Evolutionary conservation across 345 rosid species (phyloP).

Genomic region (Eucalyptus microcorys): DNA sequence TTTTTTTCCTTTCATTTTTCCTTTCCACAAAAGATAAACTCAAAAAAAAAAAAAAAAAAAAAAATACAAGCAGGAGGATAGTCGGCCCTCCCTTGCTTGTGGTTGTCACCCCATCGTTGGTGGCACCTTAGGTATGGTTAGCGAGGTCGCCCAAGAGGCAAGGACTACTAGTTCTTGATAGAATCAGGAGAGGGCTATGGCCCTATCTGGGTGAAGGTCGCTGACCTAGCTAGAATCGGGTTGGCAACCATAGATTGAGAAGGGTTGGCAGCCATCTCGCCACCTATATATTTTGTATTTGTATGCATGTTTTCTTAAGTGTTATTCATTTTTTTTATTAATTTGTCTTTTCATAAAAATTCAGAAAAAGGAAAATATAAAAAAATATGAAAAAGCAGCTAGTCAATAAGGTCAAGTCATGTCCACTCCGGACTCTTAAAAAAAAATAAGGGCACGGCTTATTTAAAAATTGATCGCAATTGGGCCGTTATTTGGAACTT

Average conservation of each 20-base stretch:
- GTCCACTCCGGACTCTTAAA: too few species aligned
- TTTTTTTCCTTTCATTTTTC: rapidly evolving
- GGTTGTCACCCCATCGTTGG: rapidly evolving
- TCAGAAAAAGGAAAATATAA: too few species aligned
- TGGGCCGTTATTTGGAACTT: rapidly evolving
- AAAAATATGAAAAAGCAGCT: too few species aligned
- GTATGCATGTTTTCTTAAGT: too few species aligned
- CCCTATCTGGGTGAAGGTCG: rapidly evolving
- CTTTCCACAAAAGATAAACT: too few species aligned
- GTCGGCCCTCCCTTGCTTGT: rapidly evolving
- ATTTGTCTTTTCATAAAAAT: too few species aligned
- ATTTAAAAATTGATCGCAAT: rapidly evolving
- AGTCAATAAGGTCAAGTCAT: too few species aligned
- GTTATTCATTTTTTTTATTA: rapidly evolving
- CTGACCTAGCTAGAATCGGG: rapidly evolving
- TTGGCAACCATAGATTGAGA: rapidly evolving
- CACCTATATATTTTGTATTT: rapidly evolving
- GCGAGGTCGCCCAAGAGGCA: rapidly evolving
- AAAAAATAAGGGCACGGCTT: rapidly evolving
- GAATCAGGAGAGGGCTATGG: rapidly evolving
- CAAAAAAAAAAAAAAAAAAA: too few species aligned
- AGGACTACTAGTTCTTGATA: rapidly evolving
- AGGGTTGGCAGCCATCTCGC: rapidly evolving
- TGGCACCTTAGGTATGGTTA: rapidly evolving
- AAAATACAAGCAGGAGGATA: rapidly evolving